A percentile compares a stretch with the other conserved stretches of the same genome.
Evolutionary conservation across 176 grass and related monocot species (phyloP).

Genomic region (Phoenix roebelenii): DNA sequence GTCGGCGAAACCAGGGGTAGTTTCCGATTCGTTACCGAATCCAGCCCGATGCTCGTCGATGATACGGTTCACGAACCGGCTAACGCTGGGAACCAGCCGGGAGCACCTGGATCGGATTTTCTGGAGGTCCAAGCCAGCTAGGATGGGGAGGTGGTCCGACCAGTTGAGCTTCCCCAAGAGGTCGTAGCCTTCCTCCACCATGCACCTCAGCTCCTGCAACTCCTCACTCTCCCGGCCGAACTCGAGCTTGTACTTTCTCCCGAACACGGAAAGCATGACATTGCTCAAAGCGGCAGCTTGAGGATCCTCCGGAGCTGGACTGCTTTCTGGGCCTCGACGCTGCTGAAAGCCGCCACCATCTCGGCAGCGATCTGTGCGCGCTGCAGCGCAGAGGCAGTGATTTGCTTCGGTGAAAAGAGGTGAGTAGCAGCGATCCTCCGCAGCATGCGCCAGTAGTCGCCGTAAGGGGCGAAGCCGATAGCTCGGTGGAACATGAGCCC

Average conservation of each 20-base stretch:
- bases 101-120: conserved; percentile 40
- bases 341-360: conserved; percentile 26
- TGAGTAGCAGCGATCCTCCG: conserved; percentile 50
- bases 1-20: conserved; percentile 52
- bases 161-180: conserved; percentile 64
- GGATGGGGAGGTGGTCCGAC: conserved; percentile 77
- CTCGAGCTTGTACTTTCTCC: conserved; percentile 45
- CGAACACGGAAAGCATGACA: conserved; percentile 90
- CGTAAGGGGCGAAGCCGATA: no score
- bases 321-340: neutral
- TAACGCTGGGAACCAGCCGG: conserved; percentile 46
- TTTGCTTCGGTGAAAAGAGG: conserved; percentile 84
- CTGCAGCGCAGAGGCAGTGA: conserved; percentile 36
- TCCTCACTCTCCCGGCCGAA: conserved; percentile 27
- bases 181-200: conserved; percentile 89
- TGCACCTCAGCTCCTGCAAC: conserved; percentile 32
- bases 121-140: conserved; percentile 59
- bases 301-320: conserved; percentile 41
- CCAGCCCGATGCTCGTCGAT: conserved; percentile 50
- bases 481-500: no score
- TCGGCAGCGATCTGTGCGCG: conserved; percentile 47
- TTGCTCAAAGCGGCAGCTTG: conserved; percentile 51
- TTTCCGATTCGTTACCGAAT: neutral
- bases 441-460: no score
- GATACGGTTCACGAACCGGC: conserved; percentile 55